Percentiles rank a stretch among this genome's conserved stretches.
Evolutionary conservation across 75 land plant genomes (phyloP).

Genomic region (Selaginella moellendorffii): DNA sequence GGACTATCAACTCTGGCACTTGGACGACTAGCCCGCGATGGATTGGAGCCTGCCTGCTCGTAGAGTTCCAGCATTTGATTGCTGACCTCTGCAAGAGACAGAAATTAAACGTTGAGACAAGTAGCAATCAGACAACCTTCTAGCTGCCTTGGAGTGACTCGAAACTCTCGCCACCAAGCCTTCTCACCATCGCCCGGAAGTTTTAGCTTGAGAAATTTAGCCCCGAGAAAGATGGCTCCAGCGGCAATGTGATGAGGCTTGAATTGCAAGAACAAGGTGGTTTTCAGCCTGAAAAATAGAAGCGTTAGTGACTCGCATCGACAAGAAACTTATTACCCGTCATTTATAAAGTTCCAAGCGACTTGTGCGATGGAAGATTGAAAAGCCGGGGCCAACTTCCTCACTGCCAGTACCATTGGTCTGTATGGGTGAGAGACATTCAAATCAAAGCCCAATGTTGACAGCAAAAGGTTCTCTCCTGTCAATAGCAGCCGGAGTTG

Average conservation of each 20-base stretch:
- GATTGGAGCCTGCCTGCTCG: constrained; percentile 51
- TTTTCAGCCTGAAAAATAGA: constrained; percentile 65
- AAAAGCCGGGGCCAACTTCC: constrained; percentile 42
- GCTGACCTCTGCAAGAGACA: constrained; percentile 64
- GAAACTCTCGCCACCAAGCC: constrained; percentile 76
- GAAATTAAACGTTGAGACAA: not conserved
- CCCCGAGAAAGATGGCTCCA: constrained; percentile 94
- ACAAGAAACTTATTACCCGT: constrained; percentile 35
- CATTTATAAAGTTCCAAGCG: constrained; percentile 74
- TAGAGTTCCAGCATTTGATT: constrained; percentile 95
- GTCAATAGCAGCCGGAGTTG: constrained; percentile 37
- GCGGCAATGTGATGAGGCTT: constrained; percentile 97
- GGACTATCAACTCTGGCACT: constrained; percentile 22
- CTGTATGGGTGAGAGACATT: constrained; percentile 58
- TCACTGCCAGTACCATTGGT: constrained; percentile 54
- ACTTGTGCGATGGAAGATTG: constrained; percentile 45
- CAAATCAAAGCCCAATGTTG: constrained; percentile 61
- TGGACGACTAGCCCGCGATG: constrained; percentile 44
- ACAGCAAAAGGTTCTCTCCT: constrained; percentile 46
- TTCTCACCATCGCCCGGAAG: constrained; percentile 48
- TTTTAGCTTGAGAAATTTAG: constrained; percentile 72
- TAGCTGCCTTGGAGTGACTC: constrained; percentile 44
- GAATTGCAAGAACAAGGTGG: constrained; percentile 92
- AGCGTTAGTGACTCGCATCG: not conserved
- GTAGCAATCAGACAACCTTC: constrained; percentile 36